Evolutionary conservation across 2,329 filamentous ascomycete species (phyloP).

Genomic region (Pseudogymnoascus sp.): DNA sequence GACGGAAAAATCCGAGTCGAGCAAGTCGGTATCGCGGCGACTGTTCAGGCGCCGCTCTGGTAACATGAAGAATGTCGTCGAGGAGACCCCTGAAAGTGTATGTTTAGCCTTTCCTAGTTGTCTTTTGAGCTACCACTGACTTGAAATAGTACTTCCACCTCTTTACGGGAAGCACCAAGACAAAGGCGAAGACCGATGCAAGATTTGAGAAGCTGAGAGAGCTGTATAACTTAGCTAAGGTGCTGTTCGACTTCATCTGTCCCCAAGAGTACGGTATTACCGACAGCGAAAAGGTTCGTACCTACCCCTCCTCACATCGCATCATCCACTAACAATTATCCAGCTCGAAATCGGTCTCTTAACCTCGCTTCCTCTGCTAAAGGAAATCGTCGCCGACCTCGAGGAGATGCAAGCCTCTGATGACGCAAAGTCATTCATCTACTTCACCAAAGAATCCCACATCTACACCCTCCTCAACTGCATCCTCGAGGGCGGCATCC

Average conservation of each 20-base stretch:
- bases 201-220: constrained; percentile 83
- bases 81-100: constrained; percentile 41
- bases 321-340: background rate
- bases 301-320: background rate
- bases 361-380: constrained; percentile 84
- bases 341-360: constrained; percentile 87
- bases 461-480: constrained; percentile 98
- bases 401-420: constrained; percentile 95
- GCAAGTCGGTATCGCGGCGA: constrained; percentile 32
- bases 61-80: constrained; percentile 39
- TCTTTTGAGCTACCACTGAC: constrained; percentile 20
- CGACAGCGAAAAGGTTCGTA: constrained; percentile 64
- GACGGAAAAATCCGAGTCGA: constrained; percentile 23
- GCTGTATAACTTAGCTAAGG: constrained; percentile 85
- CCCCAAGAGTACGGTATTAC: constrained; percentile 97
- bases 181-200: constrained; percentile 72
- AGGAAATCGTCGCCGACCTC: constrained; percentile 92
- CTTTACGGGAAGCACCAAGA: constrained; percentile 65
- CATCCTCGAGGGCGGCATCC: constrained; percentile 91
- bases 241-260: constrained; percentile 96
- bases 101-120: background rate
- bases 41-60: constrained; percentile 51
- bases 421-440: constrained; percentile 92
- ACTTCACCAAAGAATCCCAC: constrained; percentile 98
- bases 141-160: constrained; percentile 73